Conservation (phyloP, 1,139 yeast species). For the Hanseniaspora gamundiae region DNA sequence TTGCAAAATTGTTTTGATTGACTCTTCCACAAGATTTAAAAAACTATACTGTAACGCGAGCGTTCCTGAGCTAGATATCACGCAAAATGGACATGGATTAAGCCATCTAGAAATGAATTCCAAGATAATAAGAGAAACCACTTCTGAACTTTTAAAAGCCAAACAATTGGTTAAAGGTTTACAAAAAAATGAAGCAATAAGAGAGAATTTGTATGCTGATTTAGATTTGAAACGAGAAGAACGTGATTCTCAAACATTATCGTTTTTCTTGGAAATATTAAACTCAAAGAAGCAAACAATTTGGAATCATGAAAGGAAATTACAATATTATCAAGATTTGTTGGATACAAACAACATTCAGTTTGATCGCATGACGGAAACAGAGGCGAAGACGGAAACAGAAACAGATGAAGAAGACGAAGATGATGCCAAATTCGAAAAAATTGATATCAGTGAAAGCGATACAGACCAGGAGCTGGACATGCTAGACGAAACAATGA, state of each 20-base stretch:
- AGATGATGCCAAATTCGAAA: background rate
- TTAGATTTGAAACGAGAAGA: background rate
- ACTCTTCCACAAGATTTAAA: background rate
- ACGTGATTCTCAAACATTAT: background rate
- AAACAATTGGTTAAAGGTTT: background rate
- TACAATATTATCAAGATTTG: background rate
- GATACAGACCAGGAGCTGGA: background rate
- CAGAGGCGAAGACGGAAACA: background rate
- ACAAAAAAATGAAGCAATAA: background rate
- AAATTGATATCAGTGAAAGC: background rate
- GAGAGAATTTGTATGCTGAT: background rate
- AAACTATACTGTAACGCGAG: background rate
- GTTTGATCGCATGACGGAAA: background rate
- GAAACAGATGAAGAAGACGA: background rate
- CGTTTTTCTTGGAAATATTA: background rate
- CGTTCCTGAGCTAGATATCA: background rate
- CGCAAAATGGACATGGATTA: background rate
- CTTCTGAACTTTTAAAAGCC: background rate
- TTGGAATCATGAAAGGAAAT: background rate
- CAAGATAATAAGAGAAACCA: background rate
- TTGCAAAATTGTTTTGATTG: background rate
- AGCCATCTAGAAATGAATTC: background rate
- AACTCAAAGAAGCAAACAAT: background rate
- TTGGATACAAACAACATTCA: background rate
- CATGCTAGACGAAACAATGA: background rate